Evolutionary conservation across 2,329 filamentous ascomycete species (phyloP), one percentile per base, ranked within the genome.

Genomic region (Tolypocladium sp.): DNA sequence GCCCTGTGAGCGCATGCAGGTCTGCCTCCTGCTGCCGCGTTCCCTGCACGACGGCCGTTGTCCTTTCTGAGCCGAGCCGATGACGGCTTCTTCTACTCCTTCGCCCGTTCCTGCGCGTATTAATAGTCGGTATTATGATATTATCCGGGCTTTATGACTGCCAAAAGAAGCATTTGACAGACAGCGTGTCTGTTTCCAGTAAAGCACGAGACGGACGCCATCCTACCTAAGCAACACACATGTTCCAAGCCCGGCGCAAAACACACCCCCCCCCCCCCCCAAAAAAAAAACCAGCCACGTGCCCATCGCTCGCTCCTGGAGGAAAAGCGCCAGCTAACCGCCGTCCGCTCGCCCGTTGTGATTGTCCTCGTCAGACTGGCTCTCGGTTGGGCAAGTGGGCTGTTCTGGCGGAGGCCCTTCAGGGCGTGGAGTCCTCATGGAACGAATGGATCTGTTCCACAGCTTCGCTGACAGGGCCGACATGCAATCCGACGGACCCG

Each of bases 391-490:
- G 22, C 15, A 9, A 20, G 20, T 52, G 46, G 30, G 49, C 49
- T n/a, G 49, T 37, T 42, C 30, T 33, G 7, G 49, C 33, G 49
- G 49, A 15, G 30, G 20, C 20, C 20, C 30, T n/a, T 20, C 15
- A 37, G 22, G 52, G 41, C 55, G 41, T 33, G 44, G 57, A 58
- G 41, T 54, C 55, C 58, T 54, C 30, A 60, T 59, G 56, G 62
- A 63, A 63, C 57, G 53, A 60, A 62, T 60, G 62, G 60, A 57
- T 56, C 40, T 42, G 38, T 59, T 60, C 60, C 56, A 60, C 27
- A 55, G 54, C 55, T 54, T 58, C 30, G 56, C 41, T 56, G 37
- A 35, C 54, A 46, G 52, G 53, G 53, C 22, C n/a, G 22, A 5
- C 13, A 53, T 37, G 49, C 30, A 35, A 4, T 35, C 27, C 27